Base-by-base conservation (phyloP, 2,329 filamentous ascomycete species). In the Colletotrichum karsti region DNA sequence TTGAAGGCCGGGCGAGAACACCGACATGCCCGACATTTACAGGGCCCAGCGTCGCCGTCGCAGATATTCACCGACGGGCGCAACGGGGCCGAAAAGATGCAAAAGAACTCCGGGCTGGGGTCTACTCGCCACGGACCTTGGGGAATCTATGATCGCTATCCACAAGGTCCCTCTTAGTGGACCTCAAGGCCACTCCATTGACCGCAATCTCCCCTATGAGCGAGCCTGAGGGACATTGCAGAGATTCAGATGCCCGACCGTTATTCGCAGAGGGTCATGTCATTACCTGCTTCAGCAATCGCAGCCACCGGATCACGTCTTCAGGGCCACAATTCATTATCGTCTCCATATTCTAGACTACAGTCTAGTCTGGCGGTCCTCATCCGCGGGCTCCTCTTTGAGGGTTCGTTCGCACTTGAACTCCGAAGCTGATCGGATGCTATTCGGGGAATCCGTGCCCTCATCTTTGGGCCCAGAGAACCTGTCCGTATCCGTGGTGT, bases 11-110 rank as follows among this genome's bases (percentile, higher is more conserved):
- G 65, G 35, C 12, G 33, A 65, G 37, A 65, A 64, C 15, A 68
- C 65, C 65, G 65, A 68, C 60, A 20, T 58, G 54, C 37, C 65
- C 60, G 65, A 68, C 46, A 7, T 39, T 39, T 15, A 41, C 30
- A 58, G 39, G 61, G 15, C 48, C 18, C 46, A 65, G 55, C 41
- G 22, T 30, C 56, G 39, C 53, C 44, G 55, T 64, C 61, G 60
- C 60, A 59, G 33, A 54, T 28, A 58, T 64, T 68, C 44, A 57
- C 65, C 60, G 65, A 68, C 53, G 54, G 37, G 65, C 54, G 61
- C 48, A 28, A 68, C 24, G 65, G 39, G 60, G 54, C 60, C 60
- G 63, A 57, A 55, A 20, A 30, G n/a, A 42, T 35, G 58, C 58
- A 42, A 24, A 41, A 56, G 20, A 41, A 24, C n/a, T 57, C 51